Evolutionary conservation across 148 eudicot species (phyloP).

Genomic region (Camellia sinensis): DNA sequence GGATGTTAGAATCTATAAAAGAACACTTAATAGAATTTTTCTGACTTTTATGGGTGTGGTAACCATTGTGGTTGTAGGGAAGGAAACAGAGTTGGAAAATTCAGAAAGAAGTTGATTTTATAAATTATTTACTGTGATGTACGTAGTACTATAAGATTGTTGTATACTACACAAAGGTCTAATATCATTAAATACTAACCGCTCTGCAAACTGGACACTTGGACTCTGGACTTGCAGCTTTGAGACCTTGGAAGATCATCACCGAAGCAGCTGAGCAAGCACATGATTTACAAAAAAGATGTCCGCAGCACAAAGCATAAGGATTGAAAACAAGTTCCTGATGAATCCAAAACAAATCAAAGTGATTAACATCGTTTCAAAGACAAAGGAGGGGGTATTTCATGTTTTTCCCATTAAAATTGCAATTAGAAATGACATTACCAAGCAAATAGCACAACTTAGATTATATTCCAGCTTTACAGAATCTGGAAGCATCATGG

Average conservation of each 20-base stretch:
- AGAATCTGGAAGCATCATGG: constrained; percentile 29
- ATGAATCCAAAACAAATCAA: constrained; percentile 11
- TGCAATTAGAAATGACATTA: constrained; percentile 9
- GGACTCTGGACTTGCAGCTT: constrained; percentile 27
- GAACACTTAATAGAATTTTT: too few relatives aligned
- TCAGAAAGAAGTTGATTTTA: not conserved
- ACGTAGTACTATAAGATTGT: not conserved
- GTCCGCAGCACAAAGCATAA: constrained; percentile 40
- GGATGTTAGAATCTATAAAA: too few relatives aligned
- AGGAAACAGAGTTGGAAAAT: not conserved
- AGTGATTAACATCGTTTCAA: not conserved
- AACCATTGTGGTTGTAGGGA: too few relatives aligned
- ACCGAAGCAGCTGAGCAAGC: constrained; percentile 42
- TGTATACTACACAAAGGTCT: not conserved
- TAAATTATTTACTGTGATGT: too few relatives aligned
- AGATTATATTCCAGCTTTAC: constrained; percentile 32
- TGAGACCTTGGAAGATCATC: constrained; percentile 33
- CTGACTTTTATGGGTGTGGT: too few relatives aligned
- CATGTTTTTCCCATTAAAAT: not conserved
- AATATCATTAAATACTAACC: constrained; percentile 17
- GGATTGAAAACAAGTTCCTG: constrained; percentile 42
- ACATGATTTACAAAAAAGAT: constrained; percentile 40
- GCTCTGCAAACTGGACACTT: constrained; percentile 47
- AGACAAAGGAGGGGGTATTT: not conserved
- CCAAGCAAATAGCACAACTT: constrained; percentile 41